Evolutionary conservation across 148 eudicot genomes (phyloP).

Genomic region (Salicornia ramosissima): DNA sequence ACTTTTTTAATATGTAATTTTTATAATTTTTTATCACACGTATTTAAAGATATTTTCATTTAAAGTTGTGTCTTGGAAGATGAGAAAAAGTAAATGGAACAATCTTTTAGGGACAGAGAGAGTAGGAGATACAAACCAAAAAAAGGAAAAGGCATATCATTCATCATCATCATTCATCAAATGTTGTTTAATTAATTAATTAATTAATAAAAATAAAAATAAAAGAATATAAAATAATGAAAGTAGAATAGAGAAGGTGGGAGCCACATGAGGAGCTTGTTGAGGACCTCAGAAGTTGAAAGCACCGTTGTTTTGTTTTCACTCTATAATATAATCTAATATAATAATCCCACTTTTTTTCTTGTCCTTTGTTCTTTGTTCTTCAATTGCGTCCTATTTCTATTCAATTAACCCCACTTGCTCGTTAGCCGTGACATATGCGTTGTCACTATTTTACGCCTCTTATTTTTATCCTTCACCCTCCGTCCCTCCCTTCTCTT

Average conservation of each 20-base stretch:
- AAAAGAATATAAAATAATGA: too few relatives aligned
- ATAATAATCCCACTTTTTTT: not conserved
- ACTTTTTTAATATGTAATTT: too few relatives aligned
- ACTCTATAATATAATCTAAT: too few relatives aligned
- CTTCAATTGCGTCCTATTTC: conserved; percentile 4
- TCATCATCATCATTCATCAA: not conserved
- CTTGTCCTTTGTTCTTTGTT: not conserved
- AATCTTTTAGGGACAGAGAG: too few relatives aligned
- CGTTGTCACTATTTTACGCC: conserved; percentile 31
- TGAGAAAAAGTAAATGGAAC: too few relatives aligned
- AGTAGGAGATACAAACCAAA: not conserved
- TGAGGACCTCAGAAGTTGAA: conserved; percentile 1
- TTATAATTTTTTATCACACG: too few relatives aligned
- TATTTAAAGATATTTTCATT: too few relatives aligned
- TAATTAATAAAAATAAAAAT: too few relatives aligned
- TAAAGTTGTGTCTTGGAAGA: too few relatives aligned
- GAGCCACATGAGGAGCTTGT: not conserved
- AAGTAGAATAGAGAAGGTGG: too few relatives aligned
- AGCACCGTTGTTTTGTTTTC: not conserved
- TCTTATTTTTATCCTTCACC: not conserved
- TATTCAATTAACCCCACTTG: conserved; percentile 19
- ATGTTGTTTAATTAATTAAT: not conserved
- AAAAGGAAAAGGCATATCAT: not conserved
- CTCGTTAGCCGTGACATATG: conserved; percentile 20
- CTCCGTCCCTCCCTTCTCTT: not conserved